These are phyloP conservation scores for Neofusicoccum parvum DNA, from an alignment of 2,329 filamentous ascomycete species.

Conservation along the genomic window DNA sequence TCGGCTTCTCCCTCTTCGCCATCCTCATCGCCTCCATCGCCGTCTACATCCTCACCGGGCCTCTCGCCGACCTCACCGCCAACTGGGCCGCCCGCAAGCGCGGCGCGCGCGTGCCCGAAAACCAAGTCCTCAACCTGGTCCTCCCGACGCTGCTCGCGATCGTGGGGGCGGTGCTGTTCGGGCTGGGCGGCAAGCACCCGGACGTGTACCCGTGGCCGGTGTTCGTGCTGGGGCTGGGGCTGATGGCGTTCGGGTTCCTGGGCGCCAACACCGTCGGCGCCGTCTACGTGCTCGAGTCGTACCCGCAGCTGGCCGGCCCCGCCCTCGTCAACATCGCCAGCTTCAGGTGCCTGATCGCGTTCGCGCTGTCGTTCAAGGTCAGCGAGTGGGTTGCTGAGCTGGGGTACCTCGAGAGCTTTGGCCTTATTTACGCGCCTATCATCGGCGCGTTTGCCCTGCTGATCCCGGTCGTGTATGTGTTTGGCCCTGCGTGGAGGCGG, in stretches of 20 bases:
- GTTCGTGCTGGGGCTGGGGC: conserved; percentile 31
- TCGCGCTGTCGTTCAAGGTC: conserved; percentile 30
- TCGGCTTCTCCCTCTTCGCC: conserved; percentile 20
- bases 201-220: conserved; percentile 29
- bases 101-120: conserved; percentile 32
- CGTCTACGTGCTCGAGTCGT: conserved; percentile 36
- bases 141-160: conserved; percentile 30
- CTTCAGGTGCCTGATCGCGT: conserved; percentile 34
- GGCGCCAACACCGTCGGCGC: conserved; percentile 33
- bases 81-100: conserved; percentile 29
- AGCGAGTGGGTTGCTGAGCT: conserved; percentile 31
- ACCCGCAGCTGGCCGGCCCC: conserved; percentile 35
- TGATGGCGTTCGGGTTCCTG: conserved; percentile 34
- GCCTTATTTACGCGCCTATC: conserved; percentile 31
- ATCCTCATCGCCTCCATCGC: conserved; percentile 27
- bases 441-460: conserved; percentile 28
- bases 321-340: conserved; percentile 35
- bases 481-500: conserved; percentile 18
- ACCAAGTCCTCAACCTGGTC: conserved; percentile 32
- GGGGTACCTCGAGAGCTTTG: conserved; percentile 31
- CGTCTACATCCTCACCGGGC: conserved; percentile 29
- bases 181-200: conserved; percentile 28
- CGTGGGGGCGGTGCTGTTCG: conserved; percentile 31
- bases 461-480: conserved; percentile 31
- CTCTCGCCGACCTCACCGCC: conserved; percentile 30